Percentiles rank a stretch among this genome's conserved stretches.
Conservation (phyloP, 192 early-diverging fungal genomes). For the Coemansia furcata region DNA sequence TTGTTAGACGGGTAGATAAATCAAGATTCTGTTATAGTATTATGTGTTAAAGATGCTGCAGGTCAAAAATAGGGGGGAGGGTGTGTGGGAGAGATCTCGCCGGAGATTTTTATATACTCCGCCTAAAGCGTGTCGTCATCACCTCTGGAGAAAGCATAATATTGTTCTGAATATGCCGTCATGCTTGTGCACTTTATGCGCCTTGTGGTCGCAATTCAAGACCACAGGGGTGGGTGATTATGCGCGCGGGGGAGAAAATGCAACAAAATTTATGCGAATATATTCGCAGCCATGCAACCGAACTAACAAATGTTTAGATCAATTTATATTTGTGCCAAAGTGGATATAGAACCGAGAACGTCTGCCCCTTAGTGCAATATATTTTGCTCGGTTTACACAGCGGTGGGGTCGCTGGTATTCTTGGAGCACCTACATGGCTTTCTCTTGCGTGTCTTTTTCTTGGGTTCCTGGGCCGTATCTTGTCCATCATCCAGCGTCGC, state of each 20-base stretch:
- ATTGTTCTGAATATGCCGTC: neutral
- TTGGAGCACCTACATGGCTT: neutral
- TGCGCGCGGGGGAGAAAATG: neutral
- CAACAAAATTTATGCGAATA: neutral
- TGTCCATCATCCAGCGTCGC: neutral
- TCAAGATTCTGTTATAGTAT: neutral
- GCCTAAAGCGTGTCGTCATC: neutral
- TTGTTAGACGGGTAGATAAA: neutral
- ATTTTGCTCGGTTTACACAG: neutral
- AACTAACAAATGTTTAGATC: no score
- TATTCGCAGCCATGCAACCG: no score
- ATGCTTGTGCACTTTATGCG: slow-evolving; percentile 1
- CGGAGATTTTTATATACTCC: neutral
- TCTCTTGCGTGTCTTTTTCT: neutral
- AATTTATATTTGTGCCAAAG: no score
- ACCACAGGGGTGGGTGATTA: neutral
- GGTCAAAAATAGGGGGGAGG: neutral
- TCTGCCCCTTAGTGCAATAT: no score
- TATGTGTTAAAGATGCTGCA: neutral
- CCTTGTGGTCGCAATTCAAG: neutral
- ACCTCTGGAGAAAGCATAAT: neutral
- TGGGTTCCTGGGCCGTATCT: neutral
- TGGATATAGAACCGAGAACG: no score
- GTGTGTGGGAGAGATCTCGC: neutral
- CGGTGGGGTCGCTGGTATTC: neutral